These are phyloP conservation scores for Jacaranda mimosifolia DNA, from an alignment of 257 asterid genomes.

Conservation along the genomic window DNA sequence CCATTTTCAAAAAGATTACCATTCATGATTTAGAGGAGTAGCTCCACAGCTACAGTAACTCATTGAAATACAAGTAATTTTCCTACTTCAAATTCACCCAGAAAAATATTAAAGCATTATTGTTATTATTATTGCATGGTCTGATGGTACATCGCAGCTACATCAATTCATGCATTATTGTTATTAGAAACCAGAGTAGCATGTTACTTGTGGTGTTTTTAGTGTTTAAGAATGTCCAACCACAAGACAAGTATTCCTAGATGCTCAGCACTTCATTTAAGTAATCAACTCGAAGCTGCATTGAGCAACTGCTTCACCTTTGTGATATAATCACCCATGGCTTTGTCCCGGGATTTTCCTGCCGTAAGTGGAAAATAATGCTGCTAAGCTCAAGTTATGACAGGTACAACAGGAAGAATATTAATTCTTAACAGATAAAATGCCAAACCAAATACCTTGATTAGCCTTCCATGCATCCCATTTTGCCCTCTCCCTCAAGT, in stretches of 20 bases:
- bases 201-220: neutral
- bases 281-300: conserved; percentile 41
- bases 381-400: neutral
- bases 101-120: neutral
- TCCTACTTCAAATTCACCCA: no score
- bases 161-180: conserved; percentile 8
- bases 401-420: neutral
- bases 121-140: neutral
- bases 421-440: neutral
- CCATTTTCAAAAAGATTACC: no score
- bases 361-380: conserved; percentile 26
- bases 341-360: conserved; percentile 68
- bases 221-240: neutral
- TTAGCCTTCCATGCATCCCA: conserved; percentile 84
- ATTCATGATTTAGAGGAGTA: no score
- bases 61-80: no score
- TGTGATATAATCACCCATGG: conserved; percentile 66
- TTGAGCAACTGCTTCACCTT: conserved; percentile 77
- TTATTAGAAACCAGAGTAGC: neutral
- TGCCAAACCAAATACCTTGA: conserved; percentile 51
- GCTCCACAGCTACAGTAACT: no score
- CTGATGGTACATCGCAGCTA: neutral
- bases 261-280: conserved; percentile 6
- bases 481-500: conserved; percentile 66
- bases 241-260: conserved; percentile 3